Base-by-base conservation (phyloP, 495 filamentous ascomycete genomes). In the Xylaria acuta region DNA sequence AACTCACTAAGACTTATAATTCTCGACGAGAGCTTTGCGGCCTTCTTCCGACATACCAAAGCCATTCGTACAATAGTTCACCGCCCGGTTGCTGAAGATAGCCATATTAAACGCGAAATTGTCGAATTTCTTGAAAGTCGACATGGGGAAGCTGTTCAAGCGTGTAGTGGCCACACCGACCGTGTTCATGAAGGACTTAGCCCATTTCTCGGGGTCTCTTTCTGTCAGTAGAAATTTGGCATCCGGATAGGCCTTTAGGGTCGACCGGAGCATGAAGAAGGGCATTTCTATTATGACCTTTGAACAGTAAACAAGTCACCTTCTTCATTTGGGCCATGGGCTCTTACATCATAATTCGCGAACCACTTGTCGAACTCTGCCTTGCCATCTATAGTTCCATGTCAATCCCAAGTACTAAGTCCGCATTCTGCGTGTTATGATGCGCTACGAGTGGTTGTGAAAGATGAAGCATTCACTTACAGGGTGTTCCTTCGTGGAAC, bases 221-320 rank as follows among this genome's bases (percentile, higher is more conserved):
- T 81, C 79, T 8, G 72, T 77, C 22, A 81, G 73, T 34, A 81
- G 70, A 64, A 80, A 81, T 32, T 80, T 81, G 53, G 78, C 77
- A n/a, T 80, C 76, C 2, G 79, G 79, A 59, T 81, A 81, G 11
- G 78, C 65, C 5, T 76, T 72, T 5, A 80, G 5, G 20, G 36
- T 60, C 49, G 75, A 75, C 6, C 70, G 73, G 5, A 75, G 51
- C 75, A 81, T 75, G 70, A 75, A 77, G 74, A 75, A 76, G 3
- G 76, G 75, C 71, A 81, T 74, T 63, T 81, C 79, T 64, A 77
- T 76, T 43, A 79, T 74, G 60, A 74, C 41, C 75, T 77, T 22
- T 38, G 2, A 56, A 41, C 11, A 41, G 30, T 67, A 14, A 67
- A 30, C 32, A 4, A 47, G 16, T 12, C 36, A n/a, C 38, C 4